Conservation (phyloP, 1,139 yeast genomes). For the Saccharomyces pastorianus region DNA sequence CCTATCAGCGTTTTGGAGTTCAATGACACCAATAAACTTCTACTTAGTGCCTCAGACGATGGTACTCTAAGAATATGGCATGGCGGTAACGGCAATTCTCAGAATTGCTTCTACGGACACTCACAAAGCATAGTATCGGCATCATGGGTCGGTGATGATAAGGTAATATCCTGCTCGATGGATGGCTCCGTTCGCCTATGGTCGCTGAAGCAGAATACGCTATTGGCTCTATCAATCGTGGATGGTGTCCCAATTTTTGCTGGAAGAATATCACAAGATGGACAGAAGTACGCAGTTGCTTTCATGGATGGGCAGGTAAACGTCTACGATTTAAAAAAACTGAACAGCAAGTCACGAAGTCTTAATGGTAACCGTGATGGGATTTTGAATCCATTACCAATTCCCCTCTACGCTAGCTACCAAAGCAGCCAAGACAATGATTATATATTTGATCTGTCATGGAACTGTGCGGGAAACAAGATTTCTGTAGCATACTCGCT, state of each 20-base stretch:
- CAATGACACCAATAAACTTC: constrained; percentile 42
- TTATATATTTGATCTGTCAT: constrained; percentile 13
- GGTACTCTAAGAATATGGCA: constrained; percentile 65
- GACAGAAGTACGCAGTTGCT: constrained; percentile 48
- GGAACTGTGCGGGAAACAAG: constrained; percentile 10
- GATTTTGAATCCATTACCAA: neutral
- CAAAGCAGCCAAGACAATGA: constrained; percentile 6
- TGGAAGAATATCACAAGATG: constrained; percentile 46
- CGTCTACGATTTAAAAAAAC: constrained; percentile 43
- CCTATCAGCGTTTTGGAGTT: constrained; percentile 52
- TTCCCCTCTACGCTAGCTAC: constrained; percentile 1
- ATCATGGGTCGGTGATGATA: constrained; percentile 41
- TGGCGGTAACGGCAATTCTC: constrained; percentile 45
- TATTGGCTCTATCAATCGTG: constrained; percentile 35
- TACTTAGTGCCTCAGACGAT: constrained; percentile 76
- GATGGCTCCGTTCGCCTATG: constrained; percentile 68
- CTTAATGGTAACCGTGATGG: constrained; percentile 2
- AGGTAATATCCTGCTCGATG: constrained; percentile 46
- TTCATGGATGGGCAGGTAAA: constrained; percentile 46
- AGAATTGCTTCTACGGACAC: constrained; percentile 42
- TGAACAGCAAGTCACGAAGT: constrained; percentile 20
- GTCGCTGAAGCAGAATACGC: constrained; percentile 45
- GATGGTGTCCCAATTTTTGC: constrained; percentile 47
- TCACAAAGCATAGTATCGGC: constrained; percentile 49
- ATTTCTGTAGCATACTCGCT: constrained; percentile 12